Conservation (phyloP, 2,329 filamentous ascomycete species). For the Aspergillus tubingensis region DNA sequence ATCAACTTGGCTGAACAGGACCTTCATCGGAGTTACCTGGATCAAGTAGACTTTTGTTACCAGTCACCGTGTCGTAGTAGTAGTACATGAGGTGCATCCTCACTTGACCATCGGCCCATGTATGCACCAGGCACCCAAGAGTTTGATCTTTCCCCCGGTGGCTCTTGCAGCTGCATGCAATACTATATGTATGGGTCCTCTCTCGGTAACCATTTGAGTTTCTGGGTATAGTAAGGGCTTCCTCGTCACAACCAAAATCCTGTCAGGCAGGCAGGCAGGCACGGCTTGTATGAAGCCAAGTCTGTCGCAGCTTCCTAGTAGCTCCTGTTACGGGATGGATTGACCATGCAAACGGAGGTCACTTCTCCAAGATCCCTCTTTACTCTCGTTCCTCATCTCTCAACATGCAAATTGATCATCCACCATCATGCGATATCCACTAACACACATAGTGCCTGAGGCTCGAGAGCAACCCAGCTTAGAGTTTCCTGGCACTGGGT, state of each 20-base stretch:
- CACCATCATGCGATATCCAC: not conserved
- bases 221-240: not conserved
- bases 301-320: not conserved
- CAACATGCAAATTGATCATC: not conserved
- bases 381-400: no score
- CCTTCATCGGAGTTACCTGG: not conserved
- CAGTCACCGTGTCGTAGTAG: slow-evolving; percentile 1
- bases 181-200: slow-evolving; percentile 8
- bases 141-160: slow-evolving; percentile 9
- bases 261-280: not conserved
- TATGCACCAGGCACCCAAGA: slow-evolving; percentile 10
- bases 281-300: no score
- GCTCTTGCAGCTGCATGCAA: slow-evolving; percentile 21
- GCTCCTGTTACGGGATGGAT: not conserved
- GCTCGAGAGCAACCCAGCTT: not conserved
- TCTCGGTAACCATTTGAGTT: not conserved
- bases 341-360: not conserved
- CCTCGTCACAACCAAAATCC: not conserved
- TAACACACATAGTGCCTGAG: not conserved
- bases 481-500: not conserved
- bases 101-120: slow-evolving; percentile 19
- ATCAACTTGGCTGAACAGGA: slow-evolving; percentile 6
- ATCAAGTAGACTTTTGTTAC: slow-evolving; percentile 6
- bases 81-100: slow-evolving; percentile 4
- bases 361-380: not conserved